Evolutionary conservation across 768 basidiomycete species (phyloP), one percentile per base, ranked within the genome.

Genomic region (Pulveroboletus frians): DNA sequence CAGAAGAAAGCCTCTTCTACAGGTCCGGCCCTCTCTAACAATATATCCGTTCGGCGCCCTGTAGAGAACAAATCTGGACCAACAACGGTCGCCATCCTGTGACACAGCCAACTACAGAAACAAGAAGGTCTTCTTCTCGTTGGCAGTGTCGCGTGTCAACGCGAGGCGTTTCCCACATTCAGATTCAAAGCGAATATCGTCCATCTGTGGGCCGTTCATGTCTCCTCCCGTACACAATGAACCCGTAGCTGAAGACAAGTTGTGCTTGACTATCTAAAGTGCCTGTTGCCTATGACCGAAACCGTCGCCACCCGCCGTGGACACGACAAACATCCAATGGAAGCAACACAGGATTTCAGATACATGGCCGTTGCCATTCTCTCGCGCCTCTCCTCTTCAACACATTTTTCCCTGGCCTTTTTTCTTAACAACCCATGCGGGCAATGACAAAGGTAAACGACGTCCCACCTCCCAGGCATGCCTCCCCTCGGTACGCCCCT

Each of bases 401-500:
- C 10, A 0, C 10, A 9, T 26, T n/a, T 9, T 17, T n/a, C 4
- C 18, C n/a, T n/a, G n/a, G n/a, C n/a, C n/a, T n/a, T 26, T n/a
- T 9, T 17, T n/a, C 4, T 17, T 44, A 44, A 44, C 4, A 15
- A 4, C 2, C 20, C 1, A 26, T 15, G 4, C 3, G 8, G 35
- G 14, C 11, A 15, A 13, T 5, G n/a, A n/a, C 11, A 17, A 26
- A 21, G 39, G 5, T n/a, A 20, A 37, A 3, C 35, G 4, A 18
- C 10, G 7, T n/a, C 4, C 4, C 29, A 31, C 18, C 1, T 17
- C 38, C 11, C 30, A 18, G 10, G 3, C 8, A 59, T 61, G 53
- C 37, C 60, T 10, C 51, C 54, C 39, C 39, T 59, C 48, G 2
- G 5, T 9, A 23, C 6, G 9, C 54, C 65, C 29, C 46, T 63